These are phyloP conservation scores for Yamadazyma diddensiae DNA, from an alignment of 1,139 yeast species.

Conservation along the genomic window DNA sequence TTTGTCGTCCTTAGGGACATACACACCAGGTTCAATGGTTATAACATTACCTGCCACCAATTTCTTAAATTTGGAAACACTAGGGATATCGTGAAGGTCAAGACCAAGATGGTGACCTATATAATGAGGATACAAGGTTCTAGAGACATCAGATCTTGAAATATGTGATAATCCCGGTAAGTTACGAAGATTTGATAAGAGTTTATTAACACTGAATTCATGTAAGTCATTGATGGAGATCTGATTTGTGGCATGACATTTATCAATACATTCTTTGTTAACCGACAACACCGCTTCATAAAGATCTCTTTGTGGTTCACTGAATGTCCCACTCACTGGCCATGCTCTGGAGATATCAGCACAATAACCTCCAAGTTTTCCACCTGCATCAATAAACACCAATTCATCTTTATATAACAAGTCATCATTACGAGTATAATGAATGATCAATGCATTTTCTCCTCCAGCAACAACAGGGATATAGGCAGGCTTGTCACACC, in stretches of 20 bases:
- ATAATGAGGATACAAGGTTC: constrained; percentile 81
- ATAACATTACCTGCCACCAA: constrained; percentile 68
- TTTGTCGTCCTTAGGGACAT: constrained; percentile 64
- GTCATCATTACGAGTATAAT: constrained; percentile 88
- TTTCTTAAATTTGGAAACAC: constrained; percentile 49
- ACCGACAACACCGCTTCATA: constrained; percentile 86
- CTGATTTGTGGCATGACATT: constrained; percentile 53
- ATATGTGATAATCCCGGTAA: constrained; percentile 61
- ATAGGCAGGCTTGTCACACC: constrained; percentile 88
- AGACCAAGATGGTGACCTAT: constrained; percentile 94
- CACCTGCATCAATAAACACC: constrained; percentile 95
- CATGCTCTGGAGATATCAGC: constrained; percentile 96
- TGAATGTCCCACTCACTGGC: constrained; percentile 77
- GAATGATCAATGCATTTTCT: constrained; percentile 78
- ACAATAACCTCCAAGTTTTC: constrained; percentile 89
- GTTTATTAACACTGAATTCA: constrained; percentile 54
- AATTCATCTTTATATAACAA: constrained; percentile 69
- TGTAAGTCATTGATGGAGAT: constrained; percentile 75
- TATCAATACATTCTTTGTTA: constrained; percentile 72
- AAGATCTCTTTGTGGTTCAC: constrained; percentile 76
- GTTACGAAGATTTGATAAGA: constrained; percentile 65
- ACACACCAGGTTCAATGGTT: constrained; percentile 93
- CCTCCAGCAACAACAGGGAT: constrained; percentile 98
- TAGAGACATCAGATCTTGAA: constrained; percentile 49
- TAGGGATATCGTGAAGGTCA: constrained; percentile 85